Conservation (phyloP, 768 basidiomycete species). For the Hypsizygus marmoreus region DNA sequence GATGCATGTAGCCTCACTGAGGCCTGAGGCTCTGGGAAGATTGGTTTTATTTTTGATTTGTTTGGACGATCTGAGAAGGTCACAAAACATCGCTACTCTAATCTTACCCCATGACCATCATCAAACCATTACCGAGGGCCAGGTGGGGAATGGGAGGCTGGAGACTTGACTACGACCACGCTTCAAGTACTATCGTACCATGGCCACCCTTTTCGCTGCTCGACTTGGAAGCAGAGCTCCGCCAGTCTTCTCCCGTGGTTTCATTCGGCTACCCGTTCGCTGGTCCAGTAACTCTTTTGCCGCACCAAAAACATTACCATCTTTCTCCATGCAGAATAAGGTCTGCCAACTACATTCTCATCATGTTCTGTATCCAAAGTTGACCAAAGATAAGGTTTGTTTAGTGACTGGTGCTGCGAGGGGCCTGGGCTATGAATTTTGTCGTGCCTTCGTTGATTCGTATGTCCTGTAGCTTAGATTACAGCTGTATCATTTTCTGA, state of each 20-base stretch:
- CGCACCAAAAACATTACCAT: slow-evolving; percentile 57
- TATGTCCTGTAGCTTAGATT: slow-evolving; percentile 34
- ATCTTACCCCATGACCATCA: no score
- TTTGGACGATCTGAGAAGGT: no score
- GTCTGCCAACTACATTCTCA: slow-evolving; percentile 32
- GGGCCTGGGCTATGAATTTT: slow-evolving; percentile 90
- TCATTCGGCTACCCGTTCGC: neutral
- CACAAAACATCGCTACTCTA: no score
- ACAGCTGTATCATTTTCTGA: slow-evolving; percentile 1
- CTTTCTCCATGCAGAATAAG: slow-evolving; percentile 81
- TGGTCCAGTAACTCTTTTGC: slow-evolving; percentile 4
- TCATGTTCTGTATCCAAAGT: neutral
- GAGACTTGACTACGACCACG: no score
- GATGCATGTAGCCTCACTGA: neutral
- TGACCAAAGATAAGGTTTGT: slow-evolving; percentile 60
- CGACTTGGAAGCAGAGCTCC: slow-evolving; percentile 3
- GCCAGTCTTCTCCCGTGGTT: neutral
- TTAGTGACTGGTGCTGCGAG: slow-evolving; percentile 92
- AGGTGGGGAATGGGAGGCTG: no score
- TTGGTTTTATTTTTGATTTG: no score
- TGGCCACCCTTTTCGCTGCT: slow-evolving; percentile 1
- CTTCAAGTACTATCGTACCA: neutral
- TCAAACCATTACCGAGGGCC: no score
- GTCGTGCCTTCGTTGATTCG: slow-evolving; percentile 88
- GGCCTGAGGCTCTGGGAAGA: neutral